A percentile compares a stretch with the other conserved stretches of the same genome.
Evolutionary conservation across 2,329 filamentous ascomycete genomes (phyloP).

Genomic region (Botryosphaeria dothidea): DNA sequence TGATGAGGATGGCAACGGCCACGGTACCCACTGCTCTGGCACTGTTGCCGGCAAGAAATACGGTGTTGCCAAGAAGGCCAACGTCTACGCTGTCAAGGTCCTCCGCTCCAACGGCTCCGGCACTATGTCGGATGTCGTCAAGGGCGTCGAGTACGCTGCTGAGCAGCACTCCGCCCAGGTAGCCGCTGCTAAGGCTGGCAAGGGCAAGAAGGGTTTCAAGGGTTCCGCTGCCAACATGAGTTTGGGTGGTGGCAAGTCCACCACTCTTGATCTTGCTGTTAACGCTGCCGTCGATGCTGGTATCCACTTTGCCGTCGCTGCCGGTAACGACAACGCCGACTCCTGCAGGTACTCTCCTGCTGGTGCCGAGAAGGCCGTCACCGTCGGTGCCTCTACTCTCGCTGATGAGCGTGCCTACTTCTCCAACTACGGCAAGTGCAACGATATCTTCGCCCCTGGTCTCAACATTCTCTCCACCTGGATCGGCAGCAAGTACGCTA

Average conservation of each 20-base stretch:
- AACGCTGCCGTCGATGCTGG: slow-evolving; percentile 91
- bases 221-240: slow-evolving; percentile 99
- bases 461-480: slow-evolving; percentile 97
- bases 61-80: slow-evolving; percentile 98
- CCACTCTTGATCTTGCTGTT: slow-evolving; percentile 85
- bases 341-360: slow-evolving; percentile 99
- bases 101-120: slow-evolving; percentile 95
- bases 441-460: slow-evolving; percentile 97
- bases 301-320: slow-evolving; percentile 96
- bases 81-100: slow-evolving; percentile 96
- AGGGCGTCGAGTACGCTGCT: slow-evolving; percentile 95
- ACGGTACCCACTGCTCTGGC: slow-evolving; percentile 98
- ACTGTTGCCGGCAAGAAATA: slow-evolving; percentile 98
- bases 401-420: slow-evolving; percentile 98
- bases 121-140: slow-evolving; percentile 98
- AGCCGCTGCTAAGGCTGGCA: slow-evolving; percentile 77
- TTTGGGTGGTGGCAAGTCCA: slow-evolving; percentile 95
- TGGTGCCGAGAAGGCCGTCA: slow-evolving; percentile 86
- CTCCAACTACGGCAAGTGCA: slow-evolving; percentile 99
- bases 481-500: slow-evolving; percentile 93
- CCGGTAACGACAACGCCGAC: slow-evolving; percentile 98
- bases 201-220: slow-evolving; percentile 95
- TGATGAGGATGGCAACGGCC: slow-evolving; percentile 93
- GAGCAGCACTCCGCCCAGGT: slow-evolving; percentile 74
- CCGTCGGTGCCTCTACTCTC: slow-evolving; percentile 91